Evolutionary conservation across 2,329 filamentous ascomycete species (phyloP), one percentile per base, ranked within the genome.

Genomic region (Stemphylium lycopersici): DNA sequence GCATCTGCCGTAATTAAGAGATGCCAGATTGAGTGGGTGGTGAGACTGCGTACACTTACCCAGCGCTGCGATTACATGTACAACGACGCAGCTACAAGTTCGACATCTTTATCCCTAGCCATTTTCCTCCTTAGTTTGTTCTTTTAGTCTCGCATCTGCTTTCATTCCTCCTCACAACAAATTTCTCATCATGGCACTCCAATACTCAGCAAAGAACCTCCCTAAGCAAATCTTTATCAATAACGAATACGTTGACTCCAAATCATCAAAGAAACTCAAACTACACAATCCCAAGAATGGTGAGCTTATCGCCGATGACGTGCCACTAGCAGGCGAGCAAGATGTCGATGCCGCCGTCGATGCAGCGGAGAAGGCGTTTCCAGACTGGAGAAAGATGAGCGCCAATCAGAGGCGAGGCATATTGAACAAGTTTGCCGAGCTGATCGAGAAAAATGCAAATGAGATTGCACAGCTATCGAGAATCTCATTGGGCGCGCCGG

Each of bases 241-340:
- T 57, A 73, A 72, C 51, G 70, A 77, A 66, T 74, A 70, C 32
- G 70, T 74, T 32, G 59, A 69, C 37, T 65, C 72, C 7, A 67
- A 78, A 49, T 77, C 68, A 60, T 53, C 69, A 24, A 78, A 80
- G 63, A 83, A 79, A 46, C 73, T 83, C 33, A 72, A 76, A n/a
- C 67, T 83, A 4, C 69, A 75, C 70, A 83, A 80, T 58, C 82
- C 83, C 8, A 79, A 76, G 44, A 78, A 83, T 62, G 78, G 77
- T 47, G 77, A 77, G 2, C 64, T 83, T 8, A 76, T 85, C 1
- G 76, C 80, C n/a, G 73, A 81, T 53, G 77, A 82, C 38, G 77
- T 84, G 12, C 68, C 72, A 26, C 56, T 76, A 2, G 78, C 78
- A n/a, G 78, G 76, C n/a, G 71, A 77, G 45, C 67, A 76, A 31